These are phyloP conservation scores for Vigna nakashimae DNA, from an alignment of 306 rosid genomes.

Conservation along the genomic window DNA sequence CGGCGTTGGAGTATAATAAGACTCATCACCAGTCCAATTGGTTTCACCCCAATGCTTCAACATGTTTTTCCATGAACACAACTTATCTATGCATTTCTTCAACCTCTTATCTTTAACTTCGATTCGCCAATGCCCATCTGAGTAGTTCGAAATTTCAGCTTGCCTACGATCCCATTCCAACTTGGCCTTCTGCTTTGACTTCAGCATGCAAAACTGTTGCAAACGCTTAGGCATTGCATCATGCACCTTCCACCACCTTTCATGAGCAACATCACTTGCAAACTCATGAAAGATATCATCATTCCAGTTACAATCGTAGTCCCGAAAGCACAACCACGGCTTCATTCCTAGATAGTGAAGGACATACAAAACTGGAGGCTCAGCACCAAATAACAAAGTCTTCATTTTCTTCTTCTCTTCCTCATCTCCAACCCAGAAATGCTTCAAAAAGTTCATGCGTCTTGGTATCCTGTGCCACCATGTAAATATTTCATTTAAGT, in stretches of 20 bases:
- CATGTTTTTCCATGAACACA: conserved; percentile 15
- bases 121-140: conserved; percentile 7
- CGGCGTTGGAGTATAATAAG: conserved; percentile 10
- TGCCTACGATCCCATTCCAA: conserved; percentile 27
- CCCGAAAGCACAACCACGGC: conserved; percentile 65
- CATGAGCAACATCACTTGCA: conserved; percentile 29
- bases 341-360: conserved; percentile 74
- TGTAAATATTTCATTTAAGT: conserved; percentile 20
- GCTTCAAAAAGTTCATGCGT: conserved; percentile 79
- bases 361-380: conserved; percentile 68
- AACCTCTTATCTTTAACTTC: conserved; percentile 10
- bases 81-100: conserved; percentile 17
- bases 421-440: conserved; percentile 76
- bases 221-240: conserved; percentile 24
- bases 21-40: conserved; percentile 11
- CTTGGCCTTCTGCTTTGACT: conserved; percentile 26
- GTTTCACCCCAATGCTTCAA: conserved; percentile 23
- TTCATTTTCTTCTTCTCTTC: conserved; percentile 66
- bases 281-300: conserved; percentile 10
- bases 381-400: conserved; percentile 62
- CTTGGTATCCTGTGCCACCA: conserved; percentile 44
- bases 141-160: conserved; percentile 3
- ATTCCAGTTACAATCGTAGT: conserved; percentile 28
- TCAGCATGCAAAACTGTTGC: conserved; percentile 20
- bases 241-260: conserved; percentile 25